phyloP scores from a whole-genome alignment of 1,284 basidiomycete species.

The Taiwanofungus camphoratus region DNA sequence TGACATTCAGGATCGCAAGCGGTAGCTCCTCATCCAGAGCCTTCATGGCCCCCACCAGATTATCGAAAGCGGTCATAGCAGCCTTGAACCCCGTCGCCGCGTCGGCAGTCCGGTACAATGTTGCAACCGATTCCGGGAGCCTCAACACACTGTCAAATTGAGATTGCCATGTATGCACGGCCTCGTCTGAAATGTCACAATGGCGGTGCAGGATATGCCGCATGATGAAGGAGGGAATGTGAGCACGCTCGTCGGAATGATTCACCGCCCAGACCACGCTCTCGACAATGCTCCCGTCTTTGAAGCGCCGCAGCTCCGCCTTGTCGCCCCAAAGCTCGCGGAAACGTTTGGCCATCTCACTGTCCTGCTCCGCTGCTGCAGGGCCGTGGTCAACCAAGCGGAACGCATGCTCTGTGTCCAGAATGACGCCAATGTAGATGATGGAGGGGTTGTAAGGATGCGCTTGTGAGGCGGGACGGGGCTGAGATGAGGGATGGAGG shows the following conservation, averaged over 20 bases:
- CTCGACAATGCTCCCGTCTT: conserved; percentile 90
- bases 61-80: conserved; percentile 78
- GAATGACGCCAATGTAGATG: conserved; percentile 68
- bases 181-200: conserved; percentile 52
- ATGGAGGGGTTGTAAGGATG: conserved; percentile 41
- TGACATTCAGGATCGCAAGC: conserved; percentile 73
- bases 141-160: conserved; percentile 66
- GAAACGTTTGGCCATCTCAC: conserved; percentile 57
- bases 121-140: conserved; percentile 54
- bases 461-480: conserved; percentile 46
- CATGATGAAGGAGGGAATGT: conserved; percentile 76
- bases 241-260: conserved; percentile 69
- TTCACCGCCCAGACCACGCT: conserved; percentile 91
- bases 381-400: conserved; percentile 90
- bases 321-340: conserved; percentile 88
- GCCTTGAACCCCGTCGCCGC: conserved; percentile 67
- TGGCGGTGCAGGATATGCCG: conserved; percentile 73
- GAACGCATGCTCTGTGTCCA: conserved; percentile 67
- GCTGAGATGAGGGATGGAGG: conserved; percentile 42
- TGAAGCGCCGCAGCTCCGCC: conserved; percentile 93
- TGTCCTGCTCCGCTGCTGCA: conserved; percentile 55
- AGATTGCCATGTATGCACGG: conserved; percentile 54
- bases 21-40: conserved; percentile 77
- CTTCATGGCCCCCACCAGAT: conserved; percentile 74
- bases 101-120: conserved; percentile 41